Percentiles rank a stretch among this genome's conserved stretches.
phyloP scores from a whole-genome alignment of 2,329 filamentous ascomycete species.

The Aspergillus flavus region DNA sequence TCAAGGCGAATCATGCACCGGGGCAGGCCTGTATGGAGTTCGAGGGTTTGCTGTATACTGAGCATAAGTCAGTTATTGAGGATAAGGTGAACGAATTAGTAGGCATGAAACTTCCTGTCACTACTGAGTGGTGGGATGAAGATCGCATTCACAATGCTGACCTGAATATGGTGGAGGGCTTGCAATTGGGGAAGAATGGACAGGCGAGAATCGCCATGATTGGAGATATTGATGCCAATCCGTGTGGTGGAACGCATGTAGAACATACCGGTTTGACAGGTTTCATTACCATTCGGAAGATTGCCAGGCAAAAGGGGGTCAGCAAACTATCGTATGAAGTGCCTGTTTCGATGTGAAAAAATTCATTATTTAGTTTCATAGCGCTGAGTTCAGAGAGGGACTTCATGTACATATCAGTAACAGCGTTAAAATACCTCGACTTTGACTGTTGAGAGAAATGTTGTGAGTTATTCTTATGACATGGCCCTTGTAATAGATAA shows the following conservation, averaged over 20 bases:
- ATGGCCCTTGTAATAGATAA: too few species aligned
- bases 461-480: too few species aligned
- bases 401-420: neutral
- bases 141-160: conserved; percentile 7
- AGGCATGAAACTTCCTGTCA: conserved; percentile 22
- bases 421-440: neutral
- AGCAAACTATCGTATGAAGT: conserved; percentile 33
- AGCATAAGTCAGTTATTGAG: conserved; percentile 32
- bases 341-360: neutral
- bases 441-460: too few species aligned
- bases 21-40: conserved; percentile 32
- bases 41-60: conserved; percentile 31
- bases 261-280: conserved; percentile 25
- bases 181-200: conserved; percentile 20
- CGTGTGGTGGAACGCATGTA: conserved; percentile 36
- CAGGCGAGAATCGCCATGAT: conserved; percentile 31
- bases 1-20: conserved; percentile 35
- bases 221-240: conserved; percentile 32
- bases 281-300: conserved; percentile 30
- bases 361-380: too few species aligned
- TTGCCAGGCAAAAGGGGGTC: conserved; percentile 33
- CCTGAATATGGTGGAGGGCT: conserved; percentile 20
- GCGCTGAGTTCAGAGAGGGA: neutral
- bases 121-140: conserved; percentile 29
- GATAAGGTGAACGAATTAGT: conserved; percentile 31